Conservation (phyloP, 495 filamentous ascomycete genomes). For the Aspergillus asperescens region DNA sequence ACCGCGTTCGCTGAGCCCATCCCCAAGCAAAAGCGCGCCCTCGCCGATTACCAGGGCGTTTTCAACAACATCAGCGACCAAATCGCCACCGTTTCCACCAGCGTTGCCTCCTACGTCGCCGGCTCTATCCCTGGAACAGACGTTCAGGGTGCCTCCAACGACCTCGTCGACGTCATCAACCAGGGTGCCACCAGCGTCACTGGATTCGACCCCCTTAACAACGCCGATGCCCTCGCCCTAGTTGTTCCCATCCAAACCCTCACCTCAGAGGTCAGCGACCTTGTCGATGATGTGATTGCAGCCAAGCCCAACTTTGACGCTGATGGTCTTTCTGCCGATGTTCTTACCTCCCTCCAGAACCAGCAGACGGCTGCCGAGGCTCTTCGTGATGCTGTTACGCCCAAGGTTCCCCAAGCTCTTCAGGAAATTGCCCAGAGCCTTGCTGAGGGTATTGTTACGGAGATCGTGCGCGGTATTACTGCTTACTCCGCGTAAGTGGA, state of each 20-base stretch:
- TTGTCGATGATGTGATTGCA: conserved; percentile 27
- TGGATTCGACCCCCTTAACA: conserved; percentile 14
- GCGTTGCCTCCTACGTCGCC: conserved; percentile 31
- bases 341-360: conserved; percentile 22
- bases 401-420: conserved; percentile 30
- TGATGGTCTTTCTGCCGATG: conserved; percentile 21
- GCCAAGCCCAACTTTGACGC: conserved; percentile 33
- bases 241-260: conserved; percentile 29
- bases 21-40: conserved; percentile 23
- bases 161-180: conserved; percentile 28
- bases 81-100: conserved; percentile 28
- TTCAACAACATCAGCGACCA: conserved; percentile 26
- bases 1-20: conserved; percentile 11
- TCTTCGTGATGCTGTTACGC: conserved; percentile 28
- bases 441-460: conserved; percentile 27
- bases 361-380: conserved; percentile 28
- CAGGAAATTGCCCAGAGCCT: conserved; percentile 23
- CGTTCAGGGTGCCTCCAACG: conserved; percentile 25
- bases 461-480: conserved; percentile 28
- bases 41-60: conserved; percentile 27
- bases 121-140: conserved; percentile 14
- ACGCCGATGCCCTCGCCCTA: conserved; percentile 29
- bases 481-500: conserved; percentile 14
- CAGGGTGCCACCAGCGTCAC: conserved; percentile 11
- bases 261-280: conserved; percentile 22